These are phyloP conservation scores for Hamigera avellanea DNA, from an alignment of 495 filamentous ascomycete species.

Conservation along the genomic window DNA sequence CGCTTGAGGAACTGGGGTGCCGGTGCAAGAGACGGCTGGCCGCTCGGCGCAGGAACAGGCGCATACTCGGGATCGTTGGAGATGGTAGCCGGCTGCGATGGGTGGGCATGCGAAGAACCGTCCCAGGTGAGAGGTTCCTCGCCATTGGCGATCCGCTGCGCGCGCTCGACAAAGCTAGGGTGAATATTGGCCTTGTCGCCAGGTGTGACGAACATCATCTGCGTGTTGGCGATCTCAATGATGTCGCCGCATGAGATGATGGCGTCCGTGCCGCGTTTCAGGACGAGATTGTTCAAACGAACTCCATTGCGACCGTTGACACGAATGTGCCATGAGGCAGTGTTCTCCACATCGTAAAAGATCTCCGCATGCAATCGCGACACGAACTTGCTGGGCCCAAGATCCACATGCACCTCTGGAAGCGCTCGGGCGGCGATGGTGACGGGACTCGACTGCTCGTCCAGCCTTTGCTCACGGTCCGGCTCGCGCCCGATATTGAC, in stretches of 20 bases:
- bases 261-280: slow-evolving; percentile 53
- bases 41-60: slow-evolving; percentile 15
- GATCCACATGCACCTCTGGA: slow-evolving; percentile 67
- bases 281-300: slow-evolving; percentile 57
- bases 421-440: slow-evolving; percentile 34
- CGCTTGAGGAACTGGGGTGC: slow-evolving; percentile 59
- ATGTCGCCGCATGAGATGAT: slow-evolving; percentile 72
- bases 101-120: slow-evolving; percentile 24
- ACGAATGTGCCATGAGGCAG: slow-evolving; percentile 61
- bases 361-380: slow-evolving; percentile 83
- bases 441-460: slow-evolving; percentile 33
- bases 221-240: slow-evolving; percentile 77
- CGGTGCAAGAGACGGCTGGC: slow-evolving; percentile 51
- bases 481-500: slow-evolving; percentile 79
- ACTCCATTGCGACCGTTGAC: slow-evolving; percentile 88
- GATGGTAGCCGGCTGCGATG: slow-evolving; percentile 15
- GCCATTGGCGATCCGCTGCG: slow-evolving; percentile 34
- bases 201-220: slow-evolving; percentile 98
- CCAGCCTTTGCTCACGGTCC: slow-evolving; percentile 38
- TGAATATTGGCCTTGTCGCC: slow-evolving; percentile 47
- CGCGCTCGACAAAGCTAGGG: slow-evolving; percentile 39
- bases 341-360: slow-evolving; percentile 56
- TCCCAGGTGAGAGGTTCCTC: slow-evolving; percentile 31
- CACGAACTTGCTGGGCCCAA: slow-evolving; percentile 86
- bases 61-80: slow-evolving; percentile 2